These are phyloP conservation scores for Starmera dryadoides DNA, from an alignment of 805 yeast species.

Conservation along the genomic window DNA sequence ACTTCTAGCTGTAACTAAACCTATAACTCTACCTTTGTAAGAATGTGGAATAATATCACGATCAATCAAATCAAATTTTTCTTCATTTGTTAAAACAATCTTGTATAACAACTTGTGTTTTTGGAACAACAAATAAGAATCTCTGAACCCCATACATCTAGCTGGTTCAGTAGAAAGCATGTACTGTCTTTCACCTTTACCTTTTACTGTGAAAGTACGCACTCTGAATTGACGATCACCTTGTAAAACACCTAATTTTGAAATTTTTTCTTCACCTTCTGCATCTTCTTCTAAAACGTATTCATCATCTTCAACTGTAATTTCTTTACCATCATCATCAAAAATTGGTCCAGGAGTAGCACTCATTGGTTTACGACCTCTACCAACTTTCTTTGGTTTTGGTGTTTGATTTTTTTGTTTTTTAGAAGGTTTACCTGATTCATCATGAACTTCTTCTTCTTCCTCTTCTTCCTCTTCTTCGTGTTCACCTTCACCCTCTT, in stretches of 20 bases:
- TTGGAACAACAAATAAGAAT: constrained; percentile 83
- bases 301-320: constrained; percentile 67
- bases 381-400: constrained; percentile 24
- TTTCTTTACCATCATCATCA: constrained; percentile 65
- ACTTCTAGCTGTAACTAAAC: constrained; percentile 84
- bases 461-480: constrained; percentile 10
- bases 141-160: constrained; percentile 88
- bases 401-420: constrained; percentile 8
- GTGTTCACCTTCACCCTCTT: constrained; percentile 13
- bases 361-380: constrained; percentile 33
- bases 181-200: constrained; percentile 61
- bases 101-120: constrained; percentile 74
- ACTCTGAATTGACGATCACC: constrained; percentile 74
- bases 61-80: constrained; percentile 75
- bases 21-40: constrained; percentile 84
- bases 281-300: constrained; percentile 69
- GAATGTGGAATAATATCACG: constrained; percentile 81
- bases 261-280: constrained; percentile 71
- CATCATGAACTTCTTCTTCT: constrained; percentile 11
- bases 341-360: constrained; percentile 26
- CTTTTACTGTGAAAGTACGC: constrained; percentile 52
- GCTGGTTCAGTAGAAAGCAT: constrained; percentile 98
- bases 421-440: constrained; percentile 17
- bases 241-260: constrained; percentile 52
- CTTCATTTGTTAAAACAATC: constrained; percentile 64